A percentile compares a stretch with the other conserved stretches of the same genome.
phyloP scores from a whole-genome alignment of 2,329 filamentous ascomycete species.

The Rachicladosporium sp. region DNA sequence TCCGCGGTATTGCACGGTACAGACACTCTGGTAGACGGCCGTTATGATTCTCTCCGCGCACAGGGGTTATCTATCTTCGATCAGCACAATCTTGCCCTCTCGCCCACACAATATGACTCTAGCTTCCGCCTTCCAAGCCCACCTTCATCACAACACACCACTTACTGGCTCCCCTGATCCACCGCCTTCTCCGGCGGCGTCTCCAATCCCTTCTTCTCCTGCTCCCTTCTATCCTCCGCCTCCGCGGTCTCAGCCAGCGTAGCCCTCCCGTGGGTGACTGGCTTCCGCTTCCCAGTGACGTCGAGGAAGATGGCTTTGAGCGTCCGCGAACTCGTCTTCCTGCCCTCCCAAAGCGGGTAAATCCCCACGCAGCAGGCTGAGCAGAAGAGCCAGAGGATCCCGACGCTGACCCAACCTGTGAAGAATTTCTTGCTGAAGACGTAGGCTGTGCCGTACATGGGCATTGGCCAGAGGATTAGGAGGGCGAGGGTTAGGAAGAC shows the following conservation, averaged over 20 bases:
- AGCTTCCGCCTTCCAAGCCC: no score
- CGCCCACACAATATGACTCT: no score
- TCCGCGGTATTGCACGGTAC: no score
- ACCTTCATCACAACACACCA: no score
- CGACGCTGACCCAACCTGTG: constrained; percentile 33
- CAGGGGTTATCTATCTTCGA: no score
- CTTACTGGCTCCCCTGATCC: no score
- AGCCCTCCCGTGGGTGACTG: constrained; percentile 20
- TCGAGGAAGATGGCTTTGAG: constrained; percentile 51
- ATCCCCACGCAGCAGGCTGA: constrained; percentile 62
- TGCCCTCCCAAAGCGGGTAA: constrained; percentile 70
- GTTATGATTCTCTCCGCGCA: no score
- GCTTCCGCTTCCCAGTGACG: constrained; percentile 31
- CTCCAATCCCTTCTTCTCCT: background rate
- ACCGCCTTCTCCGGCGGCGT: no score
- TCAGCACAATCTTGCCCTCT: no score
- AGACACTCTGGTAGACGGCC: no score
- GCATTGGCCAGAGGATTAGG: constrained; percentile 38
- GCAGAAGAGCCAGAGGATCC: constrained; percentile 41
- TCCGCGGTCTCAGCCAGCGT: constrained; percentile 15
- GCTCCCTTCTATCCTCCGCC: background rate
- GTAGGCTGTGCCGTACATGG: constrained; percentile 35
- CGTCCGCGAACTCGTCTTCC: constrained; percentile 52
- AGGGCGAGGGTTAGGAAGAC: constrained; percentile 46
- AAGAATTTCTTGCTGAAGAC: constrained; percentile 38